phyloP scores from a whole-genome alignment of 2,329 filamentous ascomycete genomes.

The Verticillium isaacii region DNA sequence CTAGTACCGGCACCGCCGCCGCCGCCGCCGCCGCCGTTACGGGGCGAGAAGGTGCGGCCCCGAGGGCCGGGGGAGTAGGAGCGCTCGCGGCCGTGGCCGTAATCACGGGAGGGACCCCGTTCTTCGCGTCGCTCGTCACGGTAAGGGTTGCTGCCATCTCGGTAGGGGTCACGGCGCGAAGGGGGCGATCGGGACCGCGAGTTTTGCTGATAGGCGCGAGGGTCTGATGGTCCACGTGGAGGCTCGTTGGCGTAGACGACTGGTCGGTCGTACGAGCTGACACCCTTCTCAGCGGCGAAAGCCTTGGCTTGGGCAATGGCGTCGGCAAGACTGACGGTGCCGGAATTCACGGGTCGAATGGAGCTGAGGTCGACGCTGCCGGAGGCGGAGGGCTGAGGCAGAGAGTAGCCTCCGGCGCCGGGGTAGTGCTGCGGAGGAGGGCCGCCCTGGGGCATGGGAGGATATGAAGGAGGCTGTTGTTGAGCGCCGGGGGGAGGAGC shows the following conservation, averaged over 20 bases:
- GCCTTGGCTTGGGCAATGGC: conserved; percentile 81
- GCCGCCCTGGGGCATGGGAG: conserved; percentile 27
- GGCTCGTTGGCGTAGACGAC: conserved; percentile 35
- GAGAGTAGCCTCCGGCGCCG: conserved; percentile 32
- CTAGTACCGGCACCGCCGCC: conserved; percentile 5
- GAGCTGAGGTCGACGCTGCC: conserved; percentile 76
- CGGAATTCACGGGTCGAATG: conserved; percentile 74
- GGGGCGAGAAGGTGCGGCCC: conserved; percentile 57
- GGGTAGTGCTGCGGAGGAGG: conserved; percentile 32
- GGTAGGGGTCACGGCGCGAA: conserved; percentile 61
- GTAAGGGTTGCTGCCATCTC: conserved; percentile 77
- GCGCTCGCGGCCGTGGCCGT: conserved; percentile 55
- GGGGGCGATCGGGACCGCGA: conserved; percentile 72
- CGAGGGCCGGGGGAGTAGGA: conserved; percentile 65
- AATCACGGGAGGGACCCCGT: conserved; percentile 45
- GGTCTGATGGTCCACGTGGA: conserved; percentile 25
- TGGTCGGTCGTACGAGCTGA: conserved; percentile 58
- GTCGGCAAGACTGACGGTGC: conserved; percentile 78
- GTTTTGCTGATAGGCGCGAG: conserved; percentile 50
- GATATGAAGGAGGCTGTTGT: conserved; percentile 25
- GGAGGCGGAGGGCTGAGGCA: conserved; percentile 66
- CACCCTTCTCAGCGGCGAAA: conserved; percentile 74
- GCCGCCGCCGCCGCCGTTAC: conserved; percentile 23
- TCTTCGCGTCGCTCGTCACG: conserved; percentile 73
- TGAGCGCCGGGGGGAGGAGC: conserved; percentile 30